These are phyloP conservation scores for Colletotrichum noveboracense DNA, from an alignment of 2,329 filamentous ascomycete genomes.

Conservation along the genomic window DNA sequence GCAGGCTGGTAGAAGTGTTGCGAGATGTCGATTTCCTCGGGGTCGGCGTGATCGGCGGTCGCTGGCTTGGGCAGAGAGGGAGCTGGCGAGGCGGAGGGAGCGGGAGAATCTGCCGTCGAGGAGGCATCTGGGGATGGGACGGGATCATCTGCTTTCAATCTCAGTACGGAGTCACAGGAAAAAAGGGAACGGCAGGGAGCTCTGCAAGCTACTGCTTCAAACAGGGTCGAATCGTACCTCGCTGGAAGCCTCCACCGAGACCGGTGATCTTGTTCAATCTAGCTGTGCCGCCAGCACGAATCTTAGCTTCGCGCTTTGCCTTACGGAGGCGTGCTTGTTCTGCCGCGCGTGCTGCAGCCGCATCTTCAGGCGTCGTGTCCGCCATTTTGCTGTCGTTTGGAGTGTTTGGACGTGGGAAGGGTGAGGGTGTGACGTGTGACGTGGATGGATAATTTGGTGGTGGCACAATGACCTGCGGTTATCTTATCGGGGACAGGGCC, in stretches of 20 bases:
- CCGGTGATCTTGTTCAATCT: slow-evolving; percentile 79
- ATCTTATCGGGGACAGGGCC: slow-evolving; percentile 21
- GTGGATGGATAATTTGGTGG: slow-evolving; percentile 2
- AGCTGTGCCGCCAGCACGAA: slow-evolving; percentile 72
- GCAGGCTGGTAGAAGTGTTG: slow-evolving; percentile 69
- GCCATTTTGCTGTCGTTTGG: slow-evolving; percentile 38
- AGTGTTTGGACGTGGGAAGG: neutral
- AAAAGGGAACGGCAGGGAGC: neutral
- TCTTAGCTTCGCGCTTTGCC: slow-evolving; percentile 80
- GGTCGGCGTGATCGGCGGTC: slow-evolving; percentile 58
- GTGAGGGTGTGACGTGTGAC: slow-evolving; percentile 10
- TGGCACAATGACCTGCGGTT: neutral
- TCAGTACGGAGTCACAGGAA: neutral
- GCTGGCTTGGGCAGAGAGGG: slow-evolving; percentile 28
- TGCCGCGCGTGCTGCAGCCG: slow-evolving; percentile 56
- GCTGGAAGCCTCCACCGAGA: slow-evolving; percentile 62
- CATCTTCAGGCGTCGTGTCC: slow-evolving; percentile 48
- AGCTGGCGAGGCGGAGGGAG: slow-evolving; percentile 29
- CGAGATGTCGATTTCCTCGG: slow-evolving; percentile 82
- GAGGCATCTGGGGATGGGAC: neutral
- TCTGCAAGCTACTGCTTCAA: neutral
- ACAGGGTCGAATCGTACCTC: slow-evolving; percentile 38
- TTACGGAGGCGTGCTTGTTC: slow-evolving; percentile 78
- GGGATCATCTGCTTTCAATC: neutral
- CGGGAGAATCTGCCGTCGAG: slow-evolving; percentile 12